Evolutionary conservation across 2,329 filamentous ascomycete genomes (phyloP).

Genomic region (Apiospora koreana): DNA sequence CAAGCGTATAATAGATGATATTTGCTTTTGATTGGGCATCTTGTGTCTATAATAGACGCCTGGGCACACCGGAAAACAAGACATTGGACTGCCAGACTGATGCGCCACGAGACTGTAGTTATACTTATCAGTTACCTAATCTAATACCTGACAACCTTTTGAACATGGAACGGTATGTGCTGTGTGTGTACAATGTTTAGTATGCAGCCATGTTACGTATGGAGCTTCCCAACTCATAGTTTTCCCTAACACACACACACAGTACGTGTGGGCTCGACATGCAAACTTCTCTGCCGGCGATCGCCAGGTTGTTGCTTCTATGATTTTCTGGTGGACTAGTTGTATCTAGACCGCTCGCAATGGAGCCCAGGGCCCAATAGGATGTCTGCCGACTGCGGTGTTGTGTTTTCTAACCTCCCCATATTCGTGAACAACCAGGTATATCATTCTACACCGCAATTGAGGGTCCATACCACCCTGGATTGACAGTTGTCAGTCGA

Average conservation of each 20-base stretch:
- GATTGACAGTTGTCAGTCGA: slow-evolving; percentile 6
- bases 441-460: slow-evolving; percentile 14
- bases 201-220: slow-evolving; percentile 1
- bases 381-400: slow-evolving; percentile 12
- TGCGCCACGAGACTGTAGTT: neutral
- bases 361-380: slow-evolving; percentile 15
- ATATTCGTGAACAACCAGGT: slow-evolving; percentile 9
- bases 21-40: too few relatives aligned
- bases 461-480: slow-evolving; percentile 10
- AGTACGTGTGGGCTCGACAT: neutral
- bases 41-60: too few relatives aligned
- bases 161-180: neutral
- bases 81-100: neutral
- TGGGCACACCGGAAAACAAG: neutral
- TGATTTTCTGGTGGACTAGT: slow-evolving; percentile 2
- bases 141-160: too few relatives aligned
- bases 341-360: slow-evolving; percentile 16
- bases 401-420: slow-evolving; percentile 9
- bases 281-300: slow-evolving; percentile 13
- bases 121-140: neutral
- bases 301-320: slow-evolving; percentile 11
- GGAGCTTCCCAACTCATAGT: slow-evolving; percentile 5
- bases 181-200: too few relatives aligned
- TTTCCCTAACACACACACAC: neutral
- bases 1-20: neutral